A percentile compares a stretch with the other conserved stretches of the same genome.
phyloP scores from a whole-genome alignment of 768 basidiomycete species.

The Mycena albidolilacea region DNA sequence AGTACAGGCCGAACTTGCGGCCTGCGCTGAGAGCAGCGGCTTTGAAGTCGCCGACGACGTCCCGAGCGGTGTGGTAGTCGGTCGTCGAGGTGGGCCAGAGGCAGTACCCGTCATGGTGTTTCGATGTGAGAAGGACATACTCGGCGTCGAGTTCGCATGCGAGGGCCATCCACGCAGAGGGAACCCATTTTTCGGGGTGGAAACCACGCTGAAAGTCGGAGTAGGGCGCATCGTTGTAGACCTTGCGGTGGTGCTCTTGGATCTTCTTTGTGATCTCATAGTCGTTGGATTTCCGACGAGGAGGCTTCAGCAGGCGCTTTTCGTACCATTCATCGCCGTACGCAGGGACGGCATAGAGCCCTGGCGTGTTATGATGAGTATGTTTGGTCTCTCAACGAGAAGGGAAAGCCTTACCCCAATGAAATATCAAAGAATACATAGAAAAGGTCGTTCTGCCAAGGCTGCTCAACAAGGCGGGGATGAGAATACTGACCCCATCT shows the following conservation, averaged over 20 bases:
- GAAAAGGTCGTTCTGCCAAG: neutral
- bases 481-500: neutral
- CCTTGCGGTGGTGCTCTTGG: slow-evolving; percentile 9
- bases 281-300: neutral
- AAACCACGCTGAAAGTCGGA: slow-evolving; percentile 11
- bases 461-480: neutral
- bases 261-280: slow-evolving; percentile 15
- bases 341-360: slow-evolving; percentile 19
- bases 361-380: neutral
- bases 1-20: slow-evolving; percentile 19
- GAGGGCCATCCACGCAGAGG: slow-evolving; percentile 11
- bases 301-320: slow-evolving; percentile 17
- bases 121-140: slow-evolving; percentile 14
- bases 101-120: slow-evolving; percentile 24
- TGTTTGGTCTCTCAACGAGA: neutral
- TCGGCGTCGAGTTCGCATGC: slow-evolving; percentile 11
- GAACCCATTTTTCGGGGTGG: slow-evolving; percentile 19
- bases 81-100: slow-evolving; percentile 19
- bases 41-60: slow-evolving; percentile 24
- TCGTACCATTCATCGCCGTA: slow-evolving; percentile 24
- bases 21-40: slow-evolving; percentile 9
- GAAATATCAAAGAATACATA: slow-evolving; percentile 20
- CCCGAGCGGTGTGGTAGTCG: slow-evolving; percentile 10
- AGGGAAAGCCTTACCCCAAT: neutral
- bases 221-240: slow-evolving; percentile 16